Evolutionary conservation across 2,329 filamentous ascomycete species (phyloP).

Genomic region (Botrytis sinoallii): DNA sequence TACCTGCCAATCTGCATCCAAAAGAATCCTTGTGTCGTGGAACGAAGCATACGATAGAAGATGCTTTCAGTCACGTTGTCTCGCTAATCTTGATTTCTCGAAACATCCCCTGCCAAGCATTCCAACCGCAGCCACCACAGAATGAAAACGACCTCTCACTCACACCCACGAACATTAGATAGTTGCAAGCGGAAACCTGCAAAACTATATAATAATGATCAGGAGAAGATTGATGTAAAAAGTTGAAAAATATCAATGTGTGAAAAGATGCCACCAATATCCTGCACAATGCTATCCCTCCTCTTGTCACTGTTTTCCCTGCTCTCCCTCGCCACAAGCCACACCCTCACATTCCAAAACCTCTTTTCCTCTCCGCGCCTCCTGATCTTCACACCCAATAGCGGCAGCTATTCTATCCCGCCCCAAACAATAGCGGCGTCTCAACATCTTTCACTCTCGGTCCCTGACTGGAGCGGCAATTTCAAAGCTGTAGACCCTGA

Average conservation of each 20-base stretch:
- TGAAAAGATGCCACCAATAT: not conserved
- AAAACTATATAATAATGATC: not conserved
- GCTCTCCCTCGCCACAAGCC: not conserved
- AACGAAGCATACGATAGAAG: not conserved
- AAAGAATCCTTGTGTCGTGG: not conserved
- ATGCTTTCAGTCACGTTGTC: not conserved
- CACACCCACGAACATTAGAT: not conserved
- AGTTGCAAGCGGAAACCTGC: not conserved
- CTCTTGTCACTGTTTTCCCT: not conserved
- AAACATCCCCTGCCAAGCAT: not conserved
- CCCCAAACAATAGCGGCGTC: not conserved
- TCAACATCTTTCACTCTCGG: not conserved
- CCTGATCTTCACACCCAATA: not conserved
- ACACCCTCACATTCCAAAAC: slow-evolving; percentile 12
- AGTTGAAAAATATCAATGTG: not conserved
- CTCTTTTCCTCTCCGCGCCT: not conserved
- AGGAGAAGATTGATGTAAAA: not conserved
- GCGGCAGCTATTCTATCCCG: not conserved
- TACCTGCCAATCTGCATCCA: not conserved
- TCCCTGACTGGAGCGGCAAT: not conserved
- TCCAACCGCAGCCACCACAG: not conserved
- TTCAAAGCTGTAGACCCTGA: not conserved
- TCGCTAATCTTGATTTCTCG: not conserved
- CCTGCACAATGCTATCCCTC: not conserved
- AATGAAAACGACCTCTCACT: not conserved